A percentile compares a stretch with the other conserved stretches of the same genome.
phyloP scores from a whole-genome alignment of 2,329 filamentous ascomycete species.

The Cylindrodendrum hubeiense region DNA sequence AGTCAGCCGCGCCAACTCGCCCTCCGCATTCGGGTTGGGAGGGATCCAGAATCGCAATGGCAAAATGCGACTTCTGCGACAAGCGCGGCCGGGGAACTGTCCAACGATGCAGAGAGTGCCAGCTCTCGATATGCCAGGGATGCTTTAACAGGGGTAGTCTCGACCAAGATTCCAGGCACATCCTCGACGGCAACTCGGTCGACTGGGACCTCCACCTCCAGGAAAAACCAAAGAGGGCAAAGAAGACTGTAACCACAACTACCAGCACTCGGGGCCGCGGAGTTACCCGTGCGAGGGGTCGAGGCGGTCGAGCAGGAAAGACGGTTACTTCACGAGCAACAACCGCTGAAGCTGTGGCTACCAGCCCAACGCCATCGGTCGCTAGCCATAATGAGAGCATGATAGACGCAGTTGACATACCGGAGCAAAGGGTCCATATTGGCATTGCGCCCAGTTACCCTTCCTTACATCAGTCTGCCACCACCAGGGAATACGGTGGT shows the following conservation, averaged over 20 bases:
- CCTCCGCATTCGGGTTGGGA: conserved; percentile 24
- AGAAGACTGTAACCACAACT: background rate
- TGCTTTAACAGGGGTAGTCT: conserved; percentile 19
- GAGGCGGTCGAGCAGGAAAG: background rate
- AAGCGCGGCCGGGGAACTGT: conserved; percentile 14
- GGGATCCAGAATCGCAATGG: conserved; percentile 24
- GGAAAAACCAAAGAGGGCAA: conserved; percentile 1
- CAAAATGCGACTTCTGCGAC: conserved; percentile 30
- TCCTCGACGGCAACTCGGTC: conserved; percentile 7
- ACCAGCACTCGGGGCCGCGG: background rate
- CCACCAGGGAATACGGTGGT: background rate
- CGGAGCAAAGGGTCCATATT: background rate
- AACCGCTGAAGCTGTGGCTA: background rate
- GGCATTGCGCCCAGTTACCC: background rate
- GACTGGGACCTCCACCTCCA: conserved; percentile 23
- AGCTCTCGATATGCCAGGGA: conserved; percentile 18
- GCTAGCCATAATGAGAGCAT: background rate
- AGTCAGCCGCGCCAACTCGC: background rate
- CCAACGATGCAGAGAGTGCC: conserved; percentile 18
- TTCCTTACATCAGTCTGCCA: background rate
- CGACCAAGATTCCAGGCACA: conserved; percentile 18
- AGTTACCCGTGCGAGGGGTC: background rate
- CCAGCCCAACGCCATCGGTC: background rate
- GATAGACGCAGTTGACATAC: background rate
- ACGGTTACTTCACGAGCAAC: background rate